A percentile compares a stretch with the other conserved stretches of the same genome.
Evolutionary conservation across 2,329 filamentous ascomycete species (phyloP).

Genomic region (Fusarium abutilonis): DNA sequence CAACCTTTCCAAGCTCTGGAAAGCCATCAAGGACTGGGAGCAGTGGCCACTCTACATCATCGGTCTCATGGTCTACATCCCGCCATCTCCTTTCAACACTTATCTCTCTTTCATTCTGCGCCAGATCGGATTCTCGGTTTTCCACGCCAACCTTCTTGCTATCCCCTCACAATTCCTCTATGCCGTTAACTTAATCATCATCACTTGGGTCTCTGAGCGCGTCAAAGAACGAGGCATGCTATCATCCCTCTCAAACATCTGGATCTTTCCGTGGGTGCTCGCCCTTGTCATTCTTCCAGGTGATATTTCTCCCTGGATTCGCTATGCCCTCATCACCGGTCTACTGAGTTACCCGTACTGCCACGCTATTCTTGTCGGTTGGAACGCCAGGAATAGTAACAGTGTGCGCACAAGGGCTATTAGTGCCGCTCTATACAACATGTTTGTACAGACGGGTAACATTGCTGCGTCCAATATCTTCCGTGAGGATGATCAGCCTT

Average conservation of each 20-base stretch:
- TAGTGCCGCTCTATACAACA: constrained; percentile 69
- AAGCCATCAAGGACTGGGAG: constrained; percentile 66
- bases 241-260: constrained; percentile 59
- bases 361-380: constrained; percentile 61
- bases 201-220: constrained; percentile 58
- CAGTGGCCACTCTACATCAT: constrained; percentile 63
- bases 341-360: constrained; percentile 61
- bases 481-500: constrained; percentile 62
- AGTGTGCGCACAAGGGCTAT: constrained; percentile 70
- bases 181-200: constrained; percentile 57
- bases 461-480: constrained; percentile 57
- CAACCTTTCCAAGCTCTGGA: constrained; percentile 54
- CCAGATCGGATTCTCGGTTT: constrained; percentile 56
- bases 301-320: constrained; percentile 54
- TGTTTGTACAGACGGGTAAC: constrained; percentile 57
- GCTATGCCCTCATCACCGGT: constrained; percentile 51
- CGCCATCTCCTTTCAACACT: constrained; percentile 53
- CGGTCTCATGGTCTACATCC: constrained; percentile 60
- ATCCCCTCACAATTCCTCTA: constrained; percentile 58
- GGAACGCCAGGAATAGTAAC: constrained; percentile 70
- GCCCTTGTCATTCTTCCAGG: constrained; percentile 54
- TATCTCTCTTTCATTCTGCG: constrained; percentile 59
- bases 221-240: constrained; percentile 57
- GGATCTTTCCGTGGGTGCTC: constrained; percentile 61
- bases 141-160: constrained; percentile 58